Conservation (phyloP, 148 eudicot genomes). For the Suaeda aralocaspica region DNA sequence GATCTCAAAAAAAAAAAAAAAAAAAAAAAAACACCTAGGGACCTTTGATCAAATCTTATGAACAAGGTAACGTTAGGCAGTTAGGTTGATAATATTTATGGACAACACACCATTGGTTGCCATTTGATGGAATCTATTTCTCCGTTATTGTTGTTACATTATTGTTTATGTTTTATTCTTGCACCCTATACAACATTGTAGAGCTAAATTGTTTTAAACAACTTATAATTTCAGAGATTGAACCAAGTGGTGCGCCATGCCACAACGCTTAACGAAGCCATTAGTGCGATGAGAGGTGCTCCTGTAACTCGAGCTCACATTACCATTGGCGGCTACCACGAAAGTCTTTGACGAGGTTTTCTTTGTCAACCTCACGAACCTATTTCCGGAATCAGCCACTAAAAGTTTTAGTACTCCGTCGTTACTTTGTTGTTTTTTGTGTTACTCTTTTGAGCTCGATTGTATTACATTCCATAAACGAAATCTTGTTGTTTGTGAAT, state of each 20-base stretch:
- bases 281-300: conserved; percentile 60
- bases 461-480: neutral
- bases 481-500: conserved; percentile 17
- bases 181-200: neutral
- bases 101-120: too few species aligned
- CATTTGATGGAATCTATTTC: neutral
- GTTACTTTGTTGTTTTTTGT: neutral
- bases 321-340: conserved; percentile 66
- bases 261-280: conserved; percentile 61
- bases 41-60: too few species aligned
- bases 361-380: neutral
- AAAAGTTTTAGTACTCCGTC: neutral
- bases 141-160: neutral
- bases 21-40: too few species aligned
- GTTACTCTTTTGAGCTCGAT: conserved; percentile 15
- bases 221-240: conserved; percentile 46
- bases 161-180: neutral
- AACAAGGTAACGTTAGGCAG: neutral
- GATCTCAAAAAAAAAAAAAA: too few species aligned
- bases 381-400: neutral
- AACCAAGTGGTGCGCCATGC: conserved; percentile 60
- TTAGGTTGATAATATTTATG: too few species aligned
- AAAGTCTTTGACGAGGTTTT: conserved; percentile 33
- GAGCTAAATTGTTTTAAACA: neutral
- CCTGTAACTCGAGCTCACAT: conserved; percentile 64